Evolutionary conservation across 1,139 yeast species (phyloP).

Genomic region (Yamadazyma epiphylla): DNA sequence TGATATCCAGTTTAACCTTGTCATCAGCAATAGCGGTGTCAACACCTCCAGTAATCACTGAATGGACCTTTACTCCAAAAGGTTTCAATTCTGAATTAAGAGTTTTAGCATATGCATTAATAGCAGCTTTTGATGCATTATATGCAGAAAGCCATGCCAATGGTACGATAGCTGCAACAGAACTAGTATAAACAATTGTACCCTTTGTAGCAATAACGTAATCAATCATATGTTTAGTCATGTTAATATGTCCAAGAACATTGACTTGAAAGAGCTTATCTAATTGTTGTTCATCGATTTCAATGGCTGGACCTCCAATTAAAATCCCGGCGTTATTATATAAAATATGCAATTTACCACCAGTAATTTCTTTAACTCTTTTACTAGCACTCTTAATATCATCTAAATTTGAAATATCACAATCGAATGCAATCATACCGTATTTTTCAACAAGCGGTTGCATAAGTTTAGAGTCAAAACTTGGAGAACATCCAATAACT

Average conservation of each 20-base stretch:
- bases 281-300: slow-evolving; percentile 19
- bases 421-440: slow-evolving; percentile 25
- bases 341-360: slow-evolving; percentile 21
- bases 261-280: slow-evolving; percentile 22
- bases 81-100: slow-evolving; percentile 15
- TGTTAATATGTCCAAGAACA: slow-evolving; percentile 28
- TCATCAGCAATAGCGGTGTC: slow-evolving; percentile 20
- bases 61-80: slow-evolving; percentile 24
- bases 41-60: slow-evolving; percentile 34
- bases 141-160: slow-evolving; percentile 27
- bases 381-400: slow-evolving; percentile 19
- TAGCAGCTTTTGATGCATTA: slow-evolving; percentile 22
- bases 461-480: slow-evolving; percentile 21
- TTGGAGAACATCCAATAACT: slow-evolving; percentile 28
- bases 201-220: slow-evolving; percentile 17
- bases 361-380: slow-evolving; percentile 18
- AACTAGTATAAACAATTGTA: slow-evolving; percentile 26
- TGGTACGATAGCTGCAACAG: slow-evolving; percentile 29
- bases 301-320: slow-evolving; percentile 25
- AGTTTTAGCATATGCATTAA: slow-evolving; percentile 4
- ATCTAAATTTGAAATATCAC: slow-evolving; percentile 25
- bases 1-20: slow-evolving; percentile 8
- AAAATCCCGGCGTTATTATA: slow-evolving; percentile 29
- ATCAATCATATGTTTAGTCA: slow-evolving; percentile 26
- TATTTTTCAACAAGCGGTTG: slow-evolving; percentile 23